Base-by-base conservation (phyloP, 805 yeast genomes). In the Metschnikowia anglica region DNA sequence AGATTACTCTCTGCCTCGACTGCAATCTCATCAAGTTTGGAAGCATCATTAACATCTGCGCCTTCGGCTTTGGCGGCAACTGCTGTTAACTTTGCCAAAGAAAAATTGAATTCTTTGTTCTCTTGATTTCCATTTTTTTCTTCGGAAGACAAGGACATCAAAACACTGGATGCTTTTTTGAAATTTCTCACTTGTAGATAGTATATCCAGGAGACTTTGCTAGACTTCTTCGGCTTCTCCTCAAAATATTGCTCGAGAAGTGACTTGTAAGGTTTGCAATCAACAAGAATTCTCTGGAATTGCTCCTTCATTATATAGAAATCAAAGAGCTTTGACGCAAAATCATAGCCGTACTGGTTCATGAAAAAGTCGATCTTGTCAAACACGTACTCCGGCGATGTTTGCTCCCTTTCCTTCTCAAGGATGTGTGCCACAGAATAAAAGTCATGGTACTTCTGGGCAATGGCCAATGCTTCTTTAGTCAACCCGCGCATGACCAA, bases 201-300 rank as follows among this genome's bases (percentile, higher is more conserved):
- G 43, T 78, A 73, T 16, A 88, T 81, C 96, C 96, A 89, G 2
- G 87, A 74, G 37, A 86, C 74, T 30, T 73, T 64, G 4, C 79
- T 72, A 27, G 77, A 76, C 43, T 70, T 68, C 2, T 63, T 54
- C 4, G 55, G 52, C 20, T 66, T 58, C 23, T 71, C 70, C 2
- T 60, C 51, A 45, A 89, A 74, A 55, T 80, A 89, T 47, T 63
- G 60, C 20, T 73, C 65, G 39, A 87, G 61, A 49, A 65, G 75
- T 1, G 61, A 59, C 20, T 73, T 68, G 53, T 79, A 79, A 21
- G 74, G 69, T 7, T 79, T 76, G 57, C 83, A 83, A 12, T 74
- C 79, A 10, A 76, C 64, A 37, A 89, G 68, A 21, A 88, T 57
- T 2, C 74, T 61, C 44, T 76, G 73, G 23, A 78, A 63, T 47